Conservation (phyloP, 345 rosid genomes). For the Citropsis articulata region DNA sequence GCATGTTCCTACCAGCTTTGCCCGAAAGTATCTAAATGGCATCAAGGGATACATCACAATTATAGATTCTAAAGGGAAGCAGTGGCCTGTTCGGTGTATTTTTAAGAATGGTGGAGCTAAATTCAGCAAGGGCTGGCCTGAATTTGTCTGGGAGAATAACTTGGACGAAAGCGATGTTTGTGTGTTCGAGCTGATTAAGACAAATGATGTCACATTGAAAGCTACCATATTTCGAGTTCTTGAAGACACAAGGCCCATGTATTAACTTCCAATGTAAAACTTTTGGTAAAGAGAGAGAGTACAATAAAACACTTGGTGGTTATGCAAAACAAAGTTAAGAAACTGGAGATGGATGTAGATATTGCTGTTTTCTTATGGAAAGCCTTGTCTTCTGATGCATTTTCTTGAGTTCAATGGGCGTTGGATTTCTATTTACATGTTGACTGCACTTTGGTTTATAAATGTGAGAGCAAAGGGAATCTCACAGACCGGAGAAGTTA, state of each 20-base stretch:
- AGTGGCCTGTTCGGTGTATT: slow-evolving; percentile 50
- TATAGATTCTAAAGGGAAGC: slow-evolving; percentile 36
- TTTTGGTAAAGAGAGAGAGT: not conserved
- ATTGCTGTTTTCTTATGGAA: not conserved
- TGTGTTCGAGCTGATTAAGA: slow-evolving; percentile 47
- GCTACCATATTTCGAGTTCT: slow-evolving; percentile 51
- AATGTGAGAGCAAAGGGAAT: not conserved
- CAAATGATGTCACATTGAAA: slow-evolving; percentile 38
- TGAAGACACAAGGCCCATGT: slow-evolving; percentile 19
- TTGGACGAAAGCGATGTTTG: slow-evolving; percentile 61
- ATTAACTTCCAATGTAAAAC: not conserved
- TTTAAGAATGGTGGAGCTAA: slow-evolving; percentile 28
- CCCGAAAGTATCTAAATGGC: slow-evolving; percentile 37
- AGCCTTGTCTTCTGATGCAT: not conserved
- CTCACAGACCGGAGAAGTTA: not conserved
- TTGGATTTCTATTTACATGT: not conserved
- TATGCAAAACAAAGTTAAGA: not conserved
- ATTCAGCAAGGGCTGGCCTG: slow-evolving; percentile 57
- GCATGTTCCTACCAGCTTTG: slow-evolving; percentile 52
- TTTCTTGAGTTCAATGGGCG: not conserved
- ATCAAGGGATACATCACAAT: slow-evolving; percentile 39
- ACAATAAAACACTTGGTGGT: not conserved
- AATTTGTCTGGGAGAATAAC: slow-evolving; percentile 47
- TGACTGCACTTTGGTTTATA: not conserved
- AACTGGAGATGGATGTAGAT: not conserved